These are phyloP conservation scores for Capillidium heterosporum DNA, from an alignment of 371 early-diverging fungal species.

Conservation along the genomic window DNA sequence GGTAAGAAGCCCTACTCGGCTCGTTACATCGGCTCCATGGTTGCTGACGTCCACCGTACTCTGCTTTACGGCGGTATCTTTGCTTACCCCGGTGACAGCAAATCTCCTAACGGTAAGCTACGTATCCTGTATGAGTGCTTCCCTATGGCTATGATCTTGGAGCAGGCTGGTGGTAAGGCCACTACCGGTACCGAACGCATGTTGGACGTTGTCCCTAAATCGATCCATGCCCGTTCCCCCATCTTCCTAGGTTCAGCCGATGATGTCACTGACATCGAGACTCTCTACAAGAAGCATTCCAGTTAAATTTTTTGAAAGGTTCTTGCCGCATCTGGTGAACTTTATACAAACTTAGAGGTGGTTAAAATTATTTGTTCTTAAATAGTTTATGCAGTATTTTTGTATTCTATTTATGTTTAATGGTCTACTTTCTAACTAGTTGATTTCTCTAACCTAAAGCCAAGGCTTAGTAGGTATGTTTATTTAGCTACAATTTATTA, in stretches of 20 bases:
- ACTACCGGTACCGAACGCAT: slow-evolving; percentile 64
- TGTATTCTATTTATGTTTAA: too few relatives aligned
- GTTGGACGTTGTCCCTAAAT: slow-evolving; percentile 69
- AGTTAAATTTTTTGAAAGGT: background rate
- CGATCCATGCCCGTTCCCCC: slow-evolving; percentile 80
- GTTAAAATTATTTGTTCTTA: too few relatives aligned
- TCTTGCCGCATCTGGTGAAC: too few relatives aligned
- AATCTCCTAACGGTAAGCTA: slow-evolving; percentile 84
- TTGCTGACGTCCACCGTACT: slow-evolving; percentile 96
- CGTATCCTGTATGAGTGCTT: slow-evolving; percentile 94
- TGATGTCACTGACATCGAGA: slow-evolving; percentile 72
- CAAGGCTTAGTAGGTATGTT: too few relatives aligned
- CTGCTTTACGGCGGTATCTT: slow-evolving; percentile 86
- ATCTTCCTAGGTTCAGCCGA: slow-evolving; percentile 83
- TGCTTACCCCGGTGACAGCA: slow-evolving; percentile 68
- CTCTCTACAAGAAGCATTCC: slow-evolving; percentile 16
- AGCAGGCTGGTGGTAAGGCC: slow-evolving; percentile 91
- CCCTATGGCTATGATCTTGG: slow-evolving; percentile 90
- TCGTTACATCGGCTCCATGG: slow-evolving; percentile 96
- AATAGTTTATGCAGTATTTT: too few relatives aligned
- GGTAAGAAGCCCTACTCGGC: slow-evolving; percentile 83
- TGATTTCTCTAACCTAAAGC: too few relatives aligned
- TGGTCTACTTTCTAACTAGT: too few relatives aligned
- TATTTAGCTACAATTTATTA: too few relatives aligned
- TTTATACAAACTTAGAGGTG: too few relatives aligned